Base-by-base conservation (phyloP, 1,284 basidiomycete species). In the Ganoderma resinaceum region DNA sequence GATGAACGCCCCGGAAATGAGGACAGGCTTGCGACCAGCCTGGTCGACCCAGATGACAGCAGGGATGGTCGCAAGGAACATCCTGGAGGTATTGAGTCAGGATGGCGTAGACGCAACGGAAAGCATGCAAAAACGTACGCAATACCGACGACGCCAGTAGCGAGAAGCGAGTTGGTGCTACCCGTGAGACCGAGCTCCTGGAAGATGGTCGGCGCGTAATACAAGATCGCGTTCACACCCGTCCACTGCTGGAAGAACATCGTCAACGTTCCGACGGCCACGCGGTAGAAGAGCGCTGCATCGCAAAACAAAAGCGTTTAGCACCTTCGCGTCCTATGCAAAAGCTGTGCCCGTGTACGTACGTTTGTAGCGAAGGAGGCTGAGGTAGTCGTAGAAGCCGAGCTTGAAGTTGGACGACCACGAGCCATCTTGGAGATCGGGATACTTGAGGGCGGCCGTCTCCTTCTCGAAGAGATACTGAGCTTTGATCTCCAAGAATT, bases 121-220 rank as follows among this genome's bases (percentile, higher is more conserved):
- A 23, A 3, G 14, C n/a, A 11, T 20, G 20, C 35, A 60, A 40
- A n/a, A 14, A 81, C 88, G 57, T 81, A 90, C 87, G 88, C 91
- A 74, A 95, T 88, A 60, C 94, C 94, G 66, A 95, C 94, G 14
- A 95, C 89, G 62, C 94, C 94, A 12, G 94, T 95, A 1, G 93
- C 92, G 40, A 95, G 84, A 1, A 94, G 83, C 0, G 85, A 87
- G 43, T 83, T 85, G 0, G 90, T 85, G 74, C 86, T 90, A 1
- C 89, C 89, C 0, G 82, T 84, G 55, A 91, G 78, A 26, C 89
- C 86, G 20, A 93, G 83, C 5, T 75, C 72, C 60, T 81, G 57
- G 82, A 93, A 93, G 69, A 94, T 91, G 52, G 80, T 84, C 0
- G 89, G 90, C 0, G 89, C 89, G 68, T 91, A 92, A 78, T 91